Conservation (phyloP, 176 grass and related monocot genomes). For the Alopecurus myosuroides region DNA sequence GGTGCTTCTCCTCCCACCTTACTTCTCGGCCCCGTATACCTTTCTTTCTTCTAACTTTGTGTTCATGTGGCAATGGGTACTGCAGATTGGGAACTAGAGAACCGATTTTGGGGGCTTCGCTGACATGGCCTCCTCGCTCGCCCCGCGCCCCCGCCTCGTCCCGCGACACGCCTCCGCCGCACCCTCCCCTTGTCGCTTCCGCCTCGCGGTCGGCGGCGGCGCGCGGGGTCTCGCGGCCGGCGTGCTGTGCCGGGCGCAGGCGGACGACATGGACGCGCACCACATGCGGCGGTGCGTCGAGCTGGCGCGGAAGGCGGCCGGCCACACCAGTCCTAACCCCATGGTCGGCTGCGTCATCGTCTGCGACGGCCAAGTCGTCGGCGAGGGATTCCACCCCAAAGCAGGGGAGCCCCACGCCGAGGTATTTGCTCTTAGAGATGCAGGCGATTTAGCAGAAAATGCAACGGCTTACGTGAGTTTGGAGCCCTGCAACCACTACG, state of each 20-base stretch:
- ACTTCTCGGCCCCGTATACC: background rate
- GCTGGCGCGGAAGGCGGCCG: slow-evolving; percentile 65
- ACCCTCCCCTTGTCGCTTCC: background rate
- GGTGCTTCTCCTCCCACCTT: background rate
- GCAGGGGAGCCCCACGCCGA: slow-evolving; percentile 88
- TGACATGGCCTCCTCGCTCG: slow-evolving; percentile 20
- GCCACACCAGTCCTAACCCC: slow-evolving; percentile 85
- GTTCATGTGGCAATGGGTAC: background rate
- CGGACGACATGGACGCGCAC: slow-evolving; percentile 38
- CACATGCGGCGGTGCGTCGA: slow-evolving; percentile 80
- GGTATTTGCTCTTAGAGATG: slow-evolving; percentile 89
- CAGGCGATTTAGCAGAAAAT: slow-evolving; percentile 65
- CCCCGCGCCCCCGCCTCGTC: background rate
- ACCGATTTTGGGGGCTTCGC: background rate
- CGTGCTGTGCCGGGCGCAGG: slow-evolving; percentile 36
- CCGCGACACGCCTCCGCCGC: background rate
- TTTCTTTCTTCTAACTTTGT: background rate
- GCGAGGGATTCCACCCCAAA: slow-evolving; percentile 87
- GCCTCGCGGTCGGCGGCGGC: background rate
- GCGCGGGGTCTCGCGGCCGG: background rate
- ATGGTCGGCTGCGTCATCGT: slow-evolving; percentile 96
- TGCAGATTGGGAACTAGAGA: background rate
- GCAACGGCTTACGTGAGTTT: slow-evolving; percentile 84
- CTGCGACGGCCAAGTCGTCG: slow-evolving; percentile 59
- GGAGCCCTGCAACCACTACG: slow-evolving; percentile 90